Evolutionary conservation across 2,329 filamentous ascomycete species (phyloP), one percentile per base, ranked within the genome.

Genomic region (Aspergillus glaucus): DNA sequence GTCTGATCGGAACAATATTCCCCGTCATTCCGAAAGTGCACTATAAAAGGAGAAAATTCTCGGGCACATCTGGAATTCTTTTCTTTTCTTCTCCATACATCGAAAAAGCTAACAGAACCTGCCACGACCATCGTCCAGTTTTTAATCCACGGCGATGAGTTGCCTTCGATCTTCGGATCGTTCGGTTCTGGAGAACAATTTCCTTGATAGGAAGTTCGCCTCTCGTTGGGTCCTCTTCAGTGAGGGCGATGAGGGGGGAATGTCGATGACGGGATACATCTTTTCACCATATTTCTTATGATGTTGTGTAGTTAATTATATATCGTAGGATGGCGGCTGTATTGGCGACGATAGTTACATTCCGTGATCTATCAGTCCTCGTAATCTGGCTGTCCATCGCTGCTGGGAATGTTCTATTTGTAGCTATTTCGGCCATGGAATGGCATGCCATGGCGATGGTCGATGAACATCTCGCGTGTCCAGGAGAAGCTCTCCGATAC

Each of bases 171-270:
- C 71, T 71, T 69, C 57, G 68, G 72, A 73, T 75, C 75, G 75
- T 72, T 75, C 76, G 79, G 80, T 73, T 81, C 80, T 79, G 80
- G 73, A 85, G 82, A 73, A 81, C 60, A 53, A 41, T 42, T 66
- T 76, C 77, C 77, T 71, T 70, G 74, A 81, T 84, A 86, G 83
- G 82, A 86, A 86, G 81, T 84, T 81, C 77, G 73, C 72, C 75
- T 76, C 76, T 77, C 81, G 80, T 79, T 79, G 80, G 72, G 80
- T 85, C 79, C 73, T 82, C 81, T 86, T 82, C 55, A 78, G 64
- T 84, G 82, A 83, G 78, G 80, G 81, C 82, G 80, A 84, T 82
- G 81, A 76, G 79, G 72, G 73, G 71, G 71, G 75, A 80, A 84
- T 85, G 83, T 84, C 82, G 81, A 84, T 79, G 79, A 84, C 76